Evolutionary conservation across 345 rosid species (phyloP), one percentile per base, ranked within the genome.

Genomic region (Stellera chamaejasme): DNA sequence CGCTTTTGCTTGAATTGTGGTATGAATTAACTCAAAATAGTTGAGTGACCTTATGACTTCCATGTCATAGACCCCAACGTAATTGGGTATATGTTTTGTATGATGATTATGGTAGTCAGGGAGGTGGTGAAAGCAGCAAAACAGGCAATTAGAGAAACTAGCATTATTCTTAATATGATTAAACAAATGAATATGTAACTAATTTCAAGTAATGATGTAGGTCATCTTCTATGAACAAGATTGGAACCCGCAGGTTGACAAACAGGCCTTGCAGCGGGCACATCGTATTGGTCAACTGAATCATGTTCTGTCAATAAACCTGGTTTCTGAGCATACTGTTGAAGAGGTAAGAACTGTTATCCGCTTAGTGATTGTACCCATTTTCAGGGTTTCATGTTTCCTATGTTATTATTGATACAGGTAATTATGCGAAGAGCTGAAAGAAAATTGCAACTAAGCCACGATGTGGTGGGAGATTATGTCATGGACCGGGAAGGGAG

Each of bases 241-340:
- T 62, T 90, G 97, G 97, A 90, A 90, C 65, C 97, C 96, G 43
- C 97, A 90, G 67, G 94, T 87, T 62, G 97, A 85, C 68, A 84
- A 81, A 75, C 96, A 87, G 71, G 97, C 96, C 66, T 67, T 90
- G 74, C 97, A 90, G 70, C 79, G 96, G 53, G 90, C 96, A 55
- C 97, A 87, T 63, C 77, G 97, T 54, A 90, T 90, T 70, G 97
- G 97, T 66, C 97, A 90, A 71, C 66, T 76, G 66, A 87, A 78
- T 70, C 94, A 81, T 62, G 97, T 90, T 61, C 56, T 90, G 54
- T 81, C 89, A 47, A 82, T 90, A 72, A 90, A 80, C 74, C 69
- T 90, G 55, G 94, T 90, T 42, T 76, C 94, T 10, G 77, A 73
- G 66, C 66, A 47, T 50, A 71, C 87, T 27, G 81, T 90, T 28